phyloP scores from a whole-genome alignment of 768 basidiomycete species.

The Punctularia strigosozonata region DNA sequence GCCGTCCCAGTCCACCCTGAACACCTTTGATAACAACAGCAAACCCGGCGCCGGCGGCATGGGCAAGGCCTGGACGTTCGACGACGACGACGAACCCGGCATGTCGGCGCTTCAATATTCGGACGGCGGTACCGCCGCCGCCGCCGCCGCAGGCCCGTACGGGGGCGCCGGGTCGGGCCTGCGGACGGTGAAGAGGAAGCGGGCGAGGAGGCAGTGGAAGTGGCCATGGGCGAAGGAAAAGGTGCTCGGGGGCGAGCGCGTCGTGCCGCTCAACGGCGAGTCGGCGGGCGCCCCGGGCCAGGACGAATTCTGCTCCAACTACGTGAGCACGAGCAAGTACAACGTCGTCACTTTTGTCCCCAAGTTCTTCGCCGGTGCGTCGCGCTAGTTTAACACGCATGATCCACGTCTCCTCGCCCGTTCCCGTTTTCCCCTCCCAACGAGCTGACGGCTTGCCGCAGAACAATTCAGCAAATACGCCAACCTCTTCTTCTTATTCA shows the following conservation, averaged over 20 bases:
- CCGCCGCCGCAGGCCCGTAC: neutral
- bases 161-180: neutral
- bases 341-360: slow-evolving; percentile 78
- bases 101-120: slow-evolving; percentile 4
- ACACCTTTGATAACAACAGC: no score
- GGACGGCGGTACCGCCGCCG: neutral
- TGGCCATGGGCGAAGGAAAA: slow-evolving; percentile 79
- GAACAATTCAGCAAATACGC: slow-evolving; percentile 99
- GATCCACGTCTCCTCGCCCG: neutral
- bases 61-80: slow-evolving; percentile 65
- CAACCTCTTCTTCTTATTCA: slow-evolving; percentile 97
- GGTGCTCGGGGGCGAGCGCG: slow-evolving; percentile 57
- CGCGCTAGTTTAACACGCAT: no score
- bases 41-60: slow-evolving; percentile 35
- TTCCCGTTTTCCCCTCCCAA: neutral
- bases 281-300: slow-evolving; percentile 48
- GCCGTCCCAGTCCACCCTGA: slow-evolving; percentile 33
- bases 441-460: slow-evolving; percentile 17
- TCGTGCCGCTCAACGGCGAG: slow-evolving; percentile 75
- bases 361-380: slow-evolving; percentile 84
- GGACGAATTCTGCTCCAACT: slow-evolving; percentile 70
- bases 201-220: slow-evolving; percentile 40
- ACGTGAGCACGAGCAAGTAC: slow-evolving; percentile 92
- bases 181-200: slow-evolving; percentile 11
- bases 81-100: slow-evolving; percentile 46